Base-by-base conservation (phyloP, 306 rosid genomes). In the Alnus rubra region DNA sequence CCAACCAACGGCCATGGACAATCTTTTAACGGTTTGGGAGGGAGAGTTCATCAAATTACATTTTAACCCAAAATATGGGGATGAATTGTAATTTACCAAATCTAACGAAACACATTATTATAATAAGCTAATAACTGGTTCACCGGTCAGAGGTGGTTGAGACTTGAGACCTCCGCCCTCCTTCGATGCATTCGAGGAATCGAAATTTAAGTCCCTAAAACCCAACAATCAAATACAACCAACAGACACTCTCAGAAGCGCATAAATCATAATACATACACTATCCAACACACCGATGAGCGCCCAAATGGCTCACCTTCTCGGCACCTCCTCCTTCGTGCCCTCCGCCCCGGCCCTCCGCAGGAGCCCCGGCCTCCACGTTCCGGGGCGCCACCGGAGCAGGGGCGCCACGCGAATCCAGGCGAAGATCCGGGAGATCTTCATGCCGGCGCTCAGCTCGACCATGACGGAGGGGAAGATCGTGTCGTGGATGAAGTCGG, bases 361-460 rank as follows among this genome's bases (percentile, higher is more conserved):
- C 79, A 82, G 73, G 33, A 16, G 1, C 12, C 56, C 74, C 35
- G 33, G 28, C 75, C 16, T 62, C 28, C 81, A 74, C 28, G n/a
- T 79, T 74, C 52, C 84, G 39, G 47, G 65, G 13, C 65, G 44
- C 33, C 82, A 53, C 68, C 75, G 82, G 18, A 18, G 75, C 67
- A 64, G 84, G 28, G 11, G 59, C 1, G 9, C 80, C 53, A 42
- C 80, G 48, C 87, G 37, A 12, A 86, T 90, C 18, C 88, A 86
- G 3, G 97, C 98, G 23, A 96, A 90, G 94, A 91, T 96, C 91
- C 93, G 99, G 2, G 99, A 96, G 83, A 96, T 96, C 63, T 93
- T 96, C 89, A 96, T 96, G 99, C 99, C 99, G 3, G 99, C 98
- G 0, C 90, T 96, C 7, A 96, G 99, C 80, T 96, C 99, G 35